A percentile compares a stretch with the other conserved stretches of the same genome.
Evolutionary conservation across 257 asterid species (phyloP).

Genomic region (Plantago major): DNA sequence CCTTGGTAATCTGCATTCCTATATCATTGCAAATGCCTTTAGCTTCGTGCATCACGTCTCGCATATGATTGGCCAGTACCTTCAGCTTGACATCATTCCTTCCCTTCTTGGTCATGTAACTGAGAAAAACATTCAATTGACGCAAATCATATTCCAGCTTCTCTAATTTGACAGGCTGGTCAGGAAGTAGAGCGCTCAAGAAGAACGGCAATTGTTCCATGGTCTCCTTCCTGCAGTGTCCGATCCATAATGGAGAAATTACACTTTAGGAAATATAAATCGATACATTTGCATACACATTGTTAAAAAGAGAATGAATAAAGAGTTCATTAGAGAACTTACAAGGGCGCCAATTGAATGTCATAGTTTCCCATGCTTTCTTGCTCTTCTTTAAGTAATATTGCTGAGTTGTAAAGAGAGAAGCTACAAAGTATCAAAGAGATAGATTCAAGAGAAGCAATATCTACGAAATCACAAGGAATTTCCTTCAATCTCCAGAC

Average conservation of each 20-base stretch:
- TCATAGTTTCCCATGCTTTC: neutral
- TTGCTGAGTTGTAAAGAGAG: neutral
- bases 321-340: neutral
- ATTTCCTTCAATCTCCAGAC: constrained; percentile 6
- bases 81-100: neutral
- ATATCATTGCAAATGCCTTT: too few species aligned
- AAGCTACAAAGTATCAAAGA: neutral
- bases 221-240: neutral
- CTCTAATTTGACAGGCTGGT: neutral
- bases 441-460: neutral
- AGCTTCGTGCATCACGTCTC: neutral
- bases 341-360: neutral
- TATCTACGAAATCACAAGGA: neutral
- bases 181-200: neutral
- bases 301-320: neutral
- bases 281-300: neutral
- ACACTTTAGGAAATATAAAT: neutral
- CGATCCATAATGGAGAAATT: neutral
- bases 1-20: too few species aligned
- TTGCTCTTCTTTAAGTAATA: neutral
- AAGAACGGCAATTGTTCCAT: neutral
- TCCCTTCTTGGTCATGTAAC: neutral
- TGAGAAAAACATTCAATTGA: neutral
- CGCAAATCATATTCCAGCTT: neutral
- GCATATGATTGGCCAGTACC: neutral